Conservation (phyloP, 176 grass and related monocot species). For the Puya raimondii region DNA sequence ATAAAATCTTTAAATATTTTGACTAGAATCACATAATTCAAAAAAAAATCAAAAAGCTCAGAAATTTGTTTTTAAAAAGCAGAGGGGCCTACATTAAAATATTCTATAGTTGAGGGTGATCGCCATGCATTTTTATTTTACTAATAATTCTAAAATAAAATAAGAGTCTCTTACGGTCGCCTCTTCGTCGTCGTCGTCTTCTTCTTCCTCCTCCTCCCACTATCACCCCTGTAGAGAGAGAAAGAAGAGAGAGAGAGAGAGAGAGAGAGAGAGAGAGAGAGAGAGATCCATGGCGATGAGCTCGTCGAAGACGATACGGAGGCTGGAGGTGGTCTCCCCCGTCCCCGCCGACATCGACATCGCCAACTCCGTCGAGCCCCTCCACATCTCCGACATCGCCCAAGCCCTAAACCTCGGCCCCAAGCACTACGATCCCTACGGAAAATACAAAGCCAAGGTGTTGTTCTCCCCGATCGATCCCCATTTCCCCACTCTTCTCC, state of each 20-base stretch:
- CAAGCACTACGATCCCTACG: conserved; percentile 85
- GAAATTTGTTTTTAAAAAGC: too few species aligned
- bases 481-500: neutral
- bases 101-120: too few species aligned
- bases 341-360: conserved; percentile 95
- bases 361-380: conserved; percentile 81
- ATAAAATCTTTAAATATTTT: too few species aligned
- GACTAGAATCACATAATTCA: too few species aligned
- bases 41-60: too few species aligned
- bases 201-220: too few species aligned
- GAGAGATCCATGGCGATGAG: conserved; percentile 11
- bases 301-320: conserved; percentile 55
- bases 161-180: too few species aligned
- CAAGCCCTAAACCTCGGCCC: conserved; percentile 56
- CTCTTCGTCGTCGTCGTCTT: too few species aligned
- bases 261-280: neutral
- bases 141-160: too few species aligned
- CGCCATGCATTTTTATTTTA: too few species aligned
- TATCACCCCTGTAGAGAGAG: neutral
- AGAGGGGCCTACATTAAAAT: too few species aligned
- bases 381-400: conserved; percentile 63
- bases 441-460: conserved; percentile 98
- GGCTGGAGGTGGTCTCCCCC: conserved; percentile 62
- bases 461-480: neutral
- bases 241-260: neutral